phyloP scores from a whole-genome alignment of 2,329 filamentous ascomycete species.

The Nemania sp. region DNA sequence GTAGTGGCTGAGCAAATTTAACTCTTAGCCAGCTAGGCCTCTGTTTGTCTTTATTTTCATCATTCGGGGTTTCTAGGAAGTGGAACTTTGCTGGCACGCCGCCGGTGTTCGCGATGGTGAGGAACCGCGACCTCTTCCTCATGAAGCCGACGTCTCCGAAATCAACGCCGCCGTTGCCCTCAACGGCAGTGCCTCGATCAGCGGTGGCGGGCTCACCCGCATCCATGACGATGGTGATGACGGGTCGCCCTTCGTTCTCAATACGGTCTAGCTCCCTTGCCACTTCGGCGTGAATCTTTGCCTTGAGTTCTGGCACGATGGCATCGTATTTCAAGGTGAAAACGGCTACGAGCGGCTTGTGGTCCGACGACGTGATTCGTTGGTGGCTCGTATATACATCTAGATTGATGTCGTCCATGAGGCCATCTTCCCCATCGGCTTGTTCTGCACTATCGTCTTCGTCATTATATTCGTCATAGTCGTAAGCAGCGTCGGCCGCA shows the following conservation, averaged over 20 bases:
- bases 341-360: constrained; percentile 85
- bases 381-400: constrained; percentile 86
- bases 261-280: constrained; percentile 85
- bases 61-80: constrained; percentile 74
- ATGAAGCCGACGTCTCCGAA: constrained; percentile 78
- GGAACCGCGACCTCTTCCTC: constrained; percentile 63
- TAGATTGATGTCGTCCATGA: constrained; percentile 57
- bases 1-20: constrained; percentile 28
- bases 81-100: constrained; percentile 77
- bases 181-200: constrained; percentile 44
- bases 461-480: constrained; percentile 63
- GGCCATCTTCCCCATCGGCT: constrained; percentile 62
- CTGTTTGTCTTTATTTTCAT: constrained; percentile 46
- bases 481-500: constrained; percentile 51
- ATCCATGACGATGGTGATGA: constrained; percentile 82
- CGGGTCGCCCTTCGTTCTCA: constrained; percentile 87
- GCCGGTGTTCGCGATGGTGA: constrained; percentile 93
- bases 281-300: constrained; percentile 82
- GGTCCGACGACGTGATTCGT: constrained; percentile 87
- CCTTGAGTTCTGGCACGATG: constrained; percentile 82
- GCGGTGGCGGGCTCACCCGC: constrained; percentile 46
- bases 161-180: constrained; percentile 66
- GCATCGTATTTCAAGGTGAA: constrained; percentile 87
- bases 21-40: constrained; percentile 37
- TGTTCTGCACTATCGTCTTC: constrained; percentile 53